phyloP scores from a whole-genome alignment of 2,329 filamentous ascomycete species.

The Neurospora crassa region DNA sequence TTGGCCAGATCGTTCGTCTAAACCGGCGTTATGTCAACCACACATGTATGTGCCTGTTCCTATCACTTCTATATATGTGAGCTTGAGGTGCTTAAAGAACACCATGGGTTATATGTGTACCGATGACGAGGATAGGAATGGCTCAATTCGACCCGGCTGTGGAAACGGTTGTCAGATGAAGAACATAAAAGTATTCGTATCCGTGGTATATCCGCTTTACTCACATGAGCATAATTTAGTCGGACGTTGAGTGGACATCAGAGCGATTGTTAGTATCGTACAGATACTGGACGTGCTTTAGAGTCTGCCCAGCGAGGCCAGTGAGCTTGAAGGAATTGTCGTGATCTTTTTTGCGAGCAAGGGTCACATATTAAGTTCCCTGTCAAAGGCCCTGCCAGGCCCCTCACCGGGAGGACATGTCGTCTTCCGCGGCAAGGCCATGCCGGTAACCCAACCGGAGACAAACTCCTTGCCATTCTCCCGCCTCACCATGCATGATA shows the following conservation, averaged over 20 bases:
- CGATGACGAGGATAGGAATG: background rate
- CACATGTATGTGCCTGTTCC: background rate
- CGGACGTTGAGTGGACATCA: background rate
- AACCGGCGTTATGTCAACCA: background rate
- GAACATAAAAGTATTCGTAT: background rate
- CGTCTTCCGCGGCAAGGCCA: background rate
- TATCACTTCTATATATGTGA: background rate
- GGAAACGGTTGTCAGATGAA: background rate
- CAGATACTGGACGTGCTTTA: background rate
- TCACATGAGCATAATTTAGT: background rate
- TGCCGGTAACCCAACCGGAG: background rate
- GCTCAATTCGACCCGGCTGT: background rate
- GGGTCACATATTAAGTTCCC: background rate
- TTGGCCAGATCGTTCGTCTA: background rate
- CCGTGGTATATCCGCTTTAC: background rate
- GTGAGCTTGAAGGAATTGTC: background rate
- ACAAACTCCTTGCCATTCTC: background rate
- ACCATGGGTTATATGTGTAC: background rate
- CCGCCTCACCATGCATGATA: background rate
- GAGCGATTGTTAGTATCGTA: background rate
- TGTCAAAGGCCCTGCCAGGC: background rate
- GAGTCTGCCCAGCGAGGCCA: background rate
- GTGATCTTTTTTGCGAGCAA: background rate
- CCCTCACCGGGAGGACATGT: background rate
- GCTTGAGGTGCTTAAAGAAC: background rate